Base-by-base conservation (phyloP, 257 asterid species). In the Capsicum pubescens region DNA sequence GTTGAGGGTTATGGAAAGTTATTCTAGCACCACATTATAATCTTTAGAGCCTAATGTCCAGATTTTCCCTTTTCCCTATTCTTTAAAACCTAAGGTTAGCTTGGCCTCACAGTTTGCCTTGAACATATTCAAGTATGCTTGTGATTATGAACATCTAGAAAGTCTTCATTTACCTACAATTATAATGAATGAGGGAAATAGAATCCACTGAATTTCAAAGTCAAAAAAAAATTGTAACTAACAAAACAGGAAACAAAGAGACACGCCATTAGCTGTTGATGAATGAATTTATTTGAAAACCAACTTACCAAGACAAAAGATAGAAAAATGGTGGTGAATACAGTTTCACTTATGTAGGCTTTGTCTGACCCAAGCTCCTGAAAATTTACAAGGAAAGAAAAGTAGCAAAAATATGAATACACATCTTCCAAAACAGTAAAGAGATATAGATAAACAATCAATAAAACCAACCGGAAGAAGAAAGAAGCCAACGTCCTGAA, bases 331-430 rank as follows among this genome's bases (percentile, higher is more conserved):
- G 84, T 88, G 39, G 97, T 90, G 90, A 96, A 96, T 70, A 94
- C 95, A 44, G 91, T 91, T 90, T 97, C 99, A 57, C 99, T 97
- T 71, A 97, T 90, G 91, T 93, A 95, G 76, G 94, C 97, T 86
- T 81, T 94, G 58, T 94, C 98, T 84, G 80, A 88, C 60, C 98
- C 98, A 61, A 97, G 98, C 89, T 97, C 99, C 99, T 97, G 86
- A 81, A 91, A 58, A 79, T 84, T 80, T 84, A 76, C 55, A 44
- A 71, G 83, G 76, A 83, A 78, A 86, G 87, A 50, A 59, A 83
- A 26, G 44, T 4, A 6, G 1, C 2, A 0, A 67, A 63, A 71
- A 61, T 68, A 60, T 66, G 54, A 69, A 42, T 69, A 56, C 48
- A 57, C 70, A 81, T 55, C 54, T 48, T 78, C 79, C 54, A 55